Percentiles rank a stretch among this genome's conserved stretches.
Conservation (phyloP, 345 rosid genomes). For the Angophora floribunda region DNA sequence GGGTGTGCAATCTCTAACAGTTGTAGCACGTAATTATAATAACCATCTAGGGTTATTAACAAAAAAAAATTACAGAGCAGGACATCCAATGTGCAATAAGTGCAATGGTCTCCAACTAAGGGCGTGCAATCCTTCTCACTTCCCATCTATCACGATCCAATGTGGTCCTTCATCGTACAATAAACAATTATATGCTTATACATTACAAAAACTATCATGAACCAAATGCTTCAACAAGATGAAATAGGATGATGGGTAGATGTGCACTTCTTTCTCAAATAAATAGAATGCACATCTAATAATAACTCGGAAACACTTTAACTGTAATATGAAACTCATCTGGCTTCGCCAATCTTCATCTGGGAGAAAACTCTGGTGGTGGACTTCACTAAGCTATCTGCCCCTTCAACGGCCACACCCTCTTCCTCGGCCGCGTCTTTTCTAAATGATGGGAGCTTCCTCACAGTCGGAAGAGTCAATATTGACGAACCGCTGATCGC, state of each 20-base stretch:
- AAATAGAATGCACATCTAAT: neutral
- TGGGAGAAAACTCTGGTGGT: neutral
- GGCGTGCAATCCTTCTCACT: neutral
- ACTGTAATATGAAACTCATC: neutral
- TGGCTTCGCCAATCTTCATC: constrained; percentile 7
- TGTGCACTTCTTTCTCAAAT: neutral
- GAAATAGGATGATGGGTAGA: neutral
- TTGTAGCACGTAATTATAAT: no score
- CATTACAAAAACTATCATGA: neutral
- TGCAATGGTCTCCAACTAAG: neutral
- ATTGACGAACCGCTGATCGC: constrained; percentile 6
- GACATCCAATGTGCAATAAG: neutral
- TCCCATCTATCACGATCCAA: neutral
- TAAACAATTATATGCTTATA: no score
- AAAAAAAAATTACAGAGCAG: neutral
- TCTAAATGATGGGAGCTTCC: constrained; percentile 12
- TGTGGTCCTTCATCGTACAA: neutral
- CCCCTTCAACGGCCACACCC: neutral
- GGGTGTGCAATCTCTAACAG: no score
- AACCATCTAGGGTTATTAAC: neutral
- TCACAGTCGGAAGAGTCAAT: neutral
- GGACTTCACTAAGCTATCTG: neutral
- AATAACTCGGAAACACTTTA: neutral
- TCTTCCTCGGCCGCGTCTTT: neutral
- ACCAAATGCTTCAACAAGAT: neutral